Percentiles rank a stretch among this genome's conserved stretches.
phyloP scores from a whole-genome alignment of 768 basidiomycete species.

The Gymnopilus dilepis region DNA sequence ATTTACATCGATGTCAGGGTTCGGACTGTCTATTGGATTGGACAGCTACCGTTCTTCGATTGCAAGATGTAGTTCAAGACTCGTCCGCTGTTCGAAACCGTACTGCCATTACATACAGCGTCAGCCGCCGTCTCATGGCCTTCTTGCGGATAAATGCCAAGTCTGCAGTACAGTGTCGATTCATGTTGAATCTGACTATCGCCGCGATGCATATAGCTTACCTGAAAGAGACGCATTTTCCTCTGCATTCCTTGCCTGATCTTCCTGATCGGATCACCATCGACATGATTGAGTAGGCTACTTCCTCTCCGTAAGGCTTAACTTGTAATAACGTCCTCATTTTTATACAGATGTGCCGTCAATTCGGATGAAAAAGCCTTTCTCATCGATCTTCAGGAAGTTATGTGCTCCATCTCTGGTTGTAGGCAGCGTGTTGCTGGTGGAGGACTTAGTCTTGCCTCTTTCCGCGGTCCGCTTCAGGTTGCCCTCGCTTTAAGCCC shows the following conservation, averaged over 20 bases:
- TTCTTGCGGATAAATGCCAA: background rate
- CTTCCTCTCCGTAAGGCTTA: too few relatives aligned
- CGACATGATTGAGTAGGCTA: background rate
- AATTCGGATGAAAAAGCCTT: too few relatives aligned
- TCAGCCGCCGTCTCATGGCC: background rate
- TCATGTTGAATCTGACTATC: background rate
- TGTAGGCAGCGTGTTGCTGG: too few relatives aligned
- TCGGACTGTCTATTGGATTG: background rate
- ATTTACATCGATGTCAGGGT: background rate
- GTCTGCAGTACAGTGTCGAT: too few relatives aligned
- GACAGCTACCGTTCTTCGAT: background rate
- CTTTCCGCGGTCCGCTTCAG: too few relatives aligned
- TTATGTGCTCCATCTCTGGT: too few relatives aligned
- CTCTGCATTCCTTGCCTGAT: background rate
- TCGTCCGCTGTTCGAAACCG: background rate
- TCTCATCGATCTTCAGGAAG: too few relatives aligned
- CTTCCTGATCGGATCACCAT: background rate
- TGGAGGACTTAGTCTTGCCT: too few relatives aligned
- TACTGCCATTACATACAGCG: background rate
- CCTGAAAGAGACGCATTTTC: background rate
- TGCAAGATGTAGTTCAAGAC: background rate
- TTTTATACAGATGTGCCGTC: too few relatives aligned
- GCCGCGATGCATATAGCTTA: background rate
- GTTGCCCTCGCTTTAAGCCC: too few relatives aligned
- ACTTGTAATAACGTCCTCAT: too few relatives aligned